Conservation (phyloP, 1,139 yeast species). For the Suhomyces wounanorum region DNA sequence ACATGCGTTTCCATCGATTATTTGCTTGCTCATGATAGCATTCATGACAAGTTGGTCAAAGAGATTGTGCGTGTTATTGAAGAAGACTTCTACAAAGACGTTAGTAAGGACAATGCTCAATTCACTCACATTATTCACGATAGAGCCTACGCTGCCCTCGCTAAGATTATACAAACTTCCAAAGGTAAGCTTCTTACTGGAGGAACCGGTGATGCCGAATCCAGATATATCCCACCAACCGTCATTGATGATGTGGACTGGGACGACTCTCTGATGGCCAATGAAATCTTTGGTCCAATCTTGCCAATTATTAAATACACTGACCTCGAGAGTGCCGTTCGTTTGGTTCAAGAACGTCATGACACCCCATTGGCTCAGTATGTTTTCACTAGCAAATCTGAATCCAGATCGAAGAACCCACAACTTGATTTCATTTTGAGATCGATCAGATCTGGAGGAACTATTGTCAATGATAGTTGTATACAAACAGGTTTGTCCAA, state of each 20-base stretch:
- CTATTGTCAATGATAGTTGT: constrained; percentile 69
- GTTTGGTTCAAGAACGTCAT: constrained; percentile 49
- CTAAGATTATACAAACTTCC: constrained; percentile 48
- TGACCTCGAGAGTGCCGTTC: constrained; percentile 50
- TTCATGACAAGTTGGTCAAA: constrained; percentile 45
- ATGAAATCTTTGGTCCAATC: constrained; percentile 84
- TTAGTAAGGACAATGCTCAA: constrained; percentile 29
- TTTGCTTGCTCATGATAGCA: constrained; percentile 59
- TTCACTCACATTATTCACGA: constrained; percentile 68
- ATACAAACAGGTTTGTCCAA: constrained; percentile 70
- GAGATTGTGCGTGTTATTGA: constrained; percentile 46
- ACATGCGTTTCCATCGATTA: constrained; percentile 91
- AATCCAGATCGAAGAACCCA: constrained; percentile 36
- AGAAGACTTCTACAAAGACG: constrained; percentile 48
- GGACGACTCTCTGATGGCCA: constrained; percentile 71
- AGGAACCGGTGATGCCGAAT: constrained; percentile 47
- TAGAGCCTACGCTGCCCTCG: constrained; percentile 56
- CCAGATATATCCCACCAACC: constrained; percentile 73
- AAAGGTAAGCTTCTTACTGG: constrained; percentile 63
- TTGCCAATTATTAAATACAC: constrained; percentile 68
- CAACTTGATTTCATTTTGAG: constrained; percentile 56
- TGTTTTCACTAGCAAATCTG: constrained; percentile 56
- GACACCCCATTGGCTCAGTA: constrained; percentile 92
- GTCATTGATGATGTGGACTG: constrained; percentile 61
- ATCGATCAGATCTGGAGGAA: constrained; percentile 72